Evolutionary conservation across 1,284 basidiomycete genomes (phyloP).

Genomic region (Cutaneotrichosporon curvatum): DNA sequence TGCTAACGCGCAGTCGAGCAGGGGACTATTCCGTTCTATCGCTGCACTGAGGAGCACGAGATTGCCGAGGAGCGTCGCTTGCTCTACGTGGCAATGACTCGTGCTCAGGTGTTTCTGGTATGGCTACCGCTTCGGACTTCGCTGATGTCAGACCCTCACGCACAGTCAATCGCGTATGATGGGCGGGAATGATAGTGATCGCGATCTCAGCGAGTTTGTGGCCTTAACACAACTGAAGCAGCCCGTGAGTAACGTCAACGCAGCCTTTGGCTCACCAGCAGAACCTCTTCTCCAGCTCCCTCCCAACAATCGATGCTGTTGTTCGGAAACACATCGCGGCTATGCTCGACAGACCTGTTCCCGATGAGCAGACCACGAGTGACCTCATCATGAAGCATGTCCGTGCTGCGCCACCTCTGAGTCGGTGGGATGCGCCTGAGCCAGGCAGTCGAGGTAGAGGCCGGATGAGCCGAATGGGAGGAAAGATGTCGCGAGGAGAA

Average conservation of each 20-base stretch:
- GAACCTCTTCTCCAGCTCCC: constrained; percentile 22
- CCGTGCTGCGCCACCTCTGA: constrained; percentile 36
- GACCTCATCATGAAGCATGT: constrained; percentile 39
- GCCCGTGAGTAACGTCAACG: constrained; percentile 15
- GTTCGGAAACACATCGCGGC: constrained; percentile 26
- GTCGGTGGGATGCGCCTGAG: constrained; percentile 39
- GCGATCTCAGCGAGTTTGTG: constrained; percentile 39
- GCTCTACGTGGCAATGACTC: constrained; percentile 84
- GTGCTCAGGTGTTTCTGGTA: constrained; percentile 66
- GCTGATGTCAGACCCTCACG: constrained; percentile 31
- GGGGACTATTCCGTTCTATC: constrained; percentile 70
- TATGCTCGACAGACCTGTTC: constrained; percentile 28
- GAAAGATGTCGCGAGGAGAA: constrained; percentile 28
- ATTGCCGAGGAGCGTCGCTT: constrained; percentile 75
- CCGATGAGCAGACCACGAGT: constrained; percentile 29
- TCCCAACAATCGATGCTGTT: constrained; percentile 28
- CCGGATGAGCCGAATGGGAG: constrained; percentile 6
- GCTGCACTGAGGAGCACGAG: constrained; percentile 57
- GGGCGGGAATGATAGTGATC: constrained; percentile 39
- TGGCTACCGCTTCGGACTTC: background rate
- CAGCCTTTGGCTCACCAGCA: constrained; percentile 5
- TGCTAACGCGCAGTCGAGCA: constrained; percentile 55
- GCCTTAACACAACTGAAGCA: constrained; percentile 17
- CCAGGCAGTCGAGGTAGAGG: constrained; percentile 7
- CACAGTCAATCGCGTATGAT: constrained; percentile 38